A percentile compares a stretch with the other conserved stretches of the same genome.
Evolutionary conservation across 139 green algal genomes (phyloP).

Genomic region (Ettlia oleoabundans): DNA sequence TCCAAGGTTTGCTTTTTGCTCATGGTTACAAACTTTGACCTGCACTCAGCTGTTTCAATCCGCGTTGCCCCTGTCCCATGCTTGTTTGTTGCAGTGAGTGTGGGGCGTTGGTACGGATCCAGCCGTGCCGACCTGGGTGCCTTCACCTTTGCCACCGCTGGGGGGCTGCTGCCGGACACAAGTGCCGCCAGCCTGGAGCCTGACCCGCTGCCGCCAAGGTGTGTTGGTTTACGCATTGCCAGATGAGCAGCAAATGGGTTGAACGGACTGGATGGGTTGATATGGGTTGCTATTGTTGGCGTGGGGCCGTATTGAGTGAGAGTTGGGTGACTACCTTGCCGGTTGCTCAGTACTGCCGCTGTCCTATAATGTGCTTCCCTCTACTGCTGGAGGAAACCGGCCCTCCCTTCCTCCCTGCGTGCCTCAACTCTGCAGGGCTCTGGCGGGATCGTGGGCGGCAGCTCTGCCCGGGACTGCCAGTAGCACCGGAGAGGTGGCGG

Average conservation of each 20-base stretch:
- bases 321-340: too few species aligned
- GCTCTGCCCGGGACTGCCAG: conserved; percentile 2
- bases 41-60: too few species aligned
- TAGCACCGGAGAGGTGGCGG: not conserved
- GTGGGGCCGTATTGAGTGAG: too few species aligned
- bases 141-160: conserved; percentile 50
- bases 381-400: too few species aligned
- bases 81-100: not conserved
- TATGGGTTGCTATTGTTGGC: too few species aligned
- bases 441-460: conserved; percentile 47
- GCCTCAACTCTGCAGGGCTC: conserved; percentile 25
- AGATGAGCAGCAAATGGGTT: not conserved
- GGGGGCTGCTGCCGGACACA: conserved; percentile 29
- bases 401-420: not conserved
- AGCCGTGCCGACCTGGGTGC: conserved; percentile 12
- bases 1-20: too few species aligned
- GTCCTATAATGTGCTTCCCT: too few species aligned
- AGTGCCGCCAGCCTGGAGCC: conserved; percentile 39
- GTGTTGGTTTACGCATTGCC: too few species aligned
- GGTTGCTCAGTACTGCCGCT: too few species aligned
- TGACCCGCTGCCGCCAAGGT: conserved; percentile 43
- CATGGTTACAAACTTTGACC: too few species aligned
- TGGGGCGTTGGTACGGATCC: conserved; percentile 24
- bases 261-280: not conserved
- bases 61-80: too few species aligned